phyloP scores from a whole-genome alignment of 352 stramenopile genomes.

The Phytophthora pinifolia region DNA sequence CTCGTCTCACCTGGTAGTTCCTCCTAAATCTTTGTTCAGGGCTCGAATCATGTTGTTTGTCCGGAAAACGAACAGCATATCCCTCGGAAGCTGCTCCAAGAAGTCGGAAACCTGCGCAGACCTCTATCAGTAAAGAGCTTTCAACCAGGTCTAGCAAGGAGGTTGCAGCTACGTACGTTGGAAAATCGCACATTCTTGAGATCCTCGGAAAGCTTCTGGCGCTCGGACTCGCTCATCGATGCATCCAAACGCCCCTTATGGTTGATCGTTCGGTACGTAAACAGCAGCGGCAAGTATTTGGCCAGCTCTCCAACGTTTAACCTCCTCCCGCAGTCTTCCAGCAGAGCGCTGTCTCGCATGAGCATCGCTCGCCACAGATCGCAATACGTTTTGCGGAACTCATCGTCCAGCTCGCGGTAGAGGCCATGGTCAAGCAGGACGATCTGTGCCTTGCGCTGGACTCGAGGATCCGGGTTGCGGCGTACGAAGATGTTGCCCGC shows the following conservation, averaged over 20 bases:
- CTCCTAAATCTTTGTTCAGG: slow-evolving; percentile 88
- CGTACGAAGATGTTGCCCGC: slow-evolving; percentile 93
- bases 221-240: slow-evolving; percentile 71
- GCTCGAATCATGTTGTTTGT: slow-evolving; percentile 91
- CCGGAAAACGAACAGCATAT: slow-evolving; percentile 92
- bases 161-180: slow-evolving; percentile 40
- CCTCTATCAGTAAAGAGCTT: slow-evolving; percentile 9
- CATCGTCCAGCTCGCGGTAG: slow-evolving; percentile 92
- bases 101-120: slow-evolving; percentile 67
- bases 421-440: slow-evolving; percentile 98
- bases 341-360: slow-evolving; percentile 82
- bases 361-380: slow-evolving; percentile 95
- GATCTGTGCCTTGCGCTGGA: slow-evolving; percentile 80
- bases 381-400: slow-evolving; percentile 95
- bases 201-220: slow-evolving; percentile 53
- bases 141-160: not conserved
- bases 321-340: slow-evolving; percentile 56
- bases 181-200: slow-evolving; percentile 68
- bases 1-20: slow-evolving; percentile 54
- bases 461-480: slow-evolving; percentile 45
- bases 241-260: slow-evolving; percentile 61
- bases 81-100: slow-evolving; percentile 81
- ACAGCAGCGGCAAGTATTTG: slow-evolving; percentile 81
- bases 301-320: slow-evolving; percentile 61
- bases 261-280: slow-evolving; percentile 82